phyloP scores from a whole-genome alignment of 2,329 filamentous ascomycete genomes.

The Phaeoacremonium minimum region DNA sequence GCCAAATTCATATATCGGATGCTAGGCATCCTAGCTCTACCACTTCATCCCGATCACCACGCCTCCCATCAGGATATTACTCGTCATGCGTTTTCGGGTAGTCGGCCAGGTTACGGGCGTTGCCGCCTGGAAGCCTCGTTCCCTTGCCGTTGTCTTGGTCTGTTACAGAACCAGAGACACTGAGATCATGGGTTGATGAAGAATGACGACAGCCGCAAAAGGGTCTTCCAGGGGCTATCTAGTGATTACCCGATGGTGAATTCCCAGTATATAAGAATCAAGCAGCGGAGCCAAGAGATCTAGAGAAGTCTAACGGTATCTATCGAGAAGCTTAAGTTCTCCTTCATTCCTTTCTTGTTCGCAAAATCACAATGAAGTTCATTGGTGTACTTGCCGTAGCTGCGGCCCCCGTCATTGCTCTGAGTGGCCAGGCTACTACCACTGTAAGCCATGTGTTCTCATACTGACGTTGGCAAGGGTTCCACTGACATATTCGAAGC shows the following conservation, averaged over 20 bases:
- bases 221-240: no score
- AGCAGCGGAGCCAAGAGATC: no score
- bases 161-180: not conserved
- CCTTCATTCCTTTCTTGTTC: no score
- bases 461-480: not conserved
- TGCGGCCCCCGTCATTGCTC: slow-evolving; percentile 4
- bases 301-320: no score
- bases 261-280: no score
- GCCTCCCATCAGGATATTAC: no score
- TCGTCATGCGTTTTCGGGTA: no score
- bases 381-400: slow-evolving; percentile 1
- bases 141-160: not conserved
- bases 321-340: no score
- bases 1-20: slow-evolving; percentile 5
- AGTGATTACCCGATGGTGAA: no score
- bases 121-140: not conserved
- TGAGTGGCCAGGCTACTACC: slow-evolving; percentile 8
- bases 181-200: no score
- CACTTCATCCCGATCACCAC: not conserved
- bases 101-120: not conserved
- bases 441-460: slow-evolving; percentile 1
- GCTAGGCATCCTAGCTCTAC: no score
- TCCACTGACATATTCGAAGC: not conserved
- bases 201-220: no score
- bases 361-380: slow-evolving; percentile 2